Evolutionary conservation across 2,329 filamentous ascomycete species (phyloP), one percentile per base, ranked within the genome.

Genomic region (Clathrospora elynae): DNA sequence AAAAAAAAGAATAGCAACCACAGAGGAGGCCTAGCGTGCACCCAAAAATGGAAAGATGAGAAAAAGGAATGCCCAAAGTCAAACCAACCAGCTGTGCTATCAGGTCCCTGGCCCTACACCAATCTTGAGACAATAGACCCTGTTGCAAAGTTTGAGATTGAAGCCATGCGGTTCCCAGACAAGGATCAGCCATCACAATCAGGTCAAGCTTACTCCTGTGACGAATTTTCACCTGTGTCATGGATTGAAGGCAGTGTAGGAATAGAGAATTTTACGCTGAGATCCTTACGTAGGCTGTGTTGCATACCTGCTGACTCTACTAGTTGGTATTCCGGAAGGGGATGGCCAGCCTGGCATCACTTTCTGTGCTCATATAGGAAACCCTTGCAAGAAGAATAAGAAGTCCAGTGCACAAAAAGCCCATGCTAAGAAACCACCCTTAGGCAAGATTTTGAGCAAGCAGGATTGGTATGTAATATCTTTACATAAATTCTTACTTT

Each of bases 401-500:
- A n/a, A 40, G 10, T 8, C 6, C 11, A 4, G 16, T n/a, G n/a
- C n/a, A n/a, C n/a, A n/a, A n/a, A n/a, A n/a, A n/a, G n/a, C n/a
- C n/a, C n/a, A n/a, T n/a, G n/a, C n/a, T n/a, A n/a, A n/a, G n/a
- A n/a, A n/a, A n/a, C n/a, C n/a, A 30, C 16, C 12, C 37, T 35
- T 42, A 8, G 10, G 28, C 16, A 9, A 49, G 46, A 2, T 41
- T 24, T 23, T 23, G 20, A 6, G 6, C 20, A 10, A 23, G 20
- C 20, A 23, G 10, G 20, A 23, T 10, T 23, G 20, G 20, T 23
- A 10, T 23, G 20, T 23, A 23, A 6, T 10, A 23, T 6, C 10
- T 23, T 10, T 23, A 6, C 20, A 23, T 25, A 23, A 10, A 22
- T 49, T 45, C 35, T 41, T 13, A 36, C 44, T 44, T 18, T 49